Base-by-base conservation (phyloP, 2,329 filamentous ascomycete species). In the Colletotrichum echinochloae region DNA sequence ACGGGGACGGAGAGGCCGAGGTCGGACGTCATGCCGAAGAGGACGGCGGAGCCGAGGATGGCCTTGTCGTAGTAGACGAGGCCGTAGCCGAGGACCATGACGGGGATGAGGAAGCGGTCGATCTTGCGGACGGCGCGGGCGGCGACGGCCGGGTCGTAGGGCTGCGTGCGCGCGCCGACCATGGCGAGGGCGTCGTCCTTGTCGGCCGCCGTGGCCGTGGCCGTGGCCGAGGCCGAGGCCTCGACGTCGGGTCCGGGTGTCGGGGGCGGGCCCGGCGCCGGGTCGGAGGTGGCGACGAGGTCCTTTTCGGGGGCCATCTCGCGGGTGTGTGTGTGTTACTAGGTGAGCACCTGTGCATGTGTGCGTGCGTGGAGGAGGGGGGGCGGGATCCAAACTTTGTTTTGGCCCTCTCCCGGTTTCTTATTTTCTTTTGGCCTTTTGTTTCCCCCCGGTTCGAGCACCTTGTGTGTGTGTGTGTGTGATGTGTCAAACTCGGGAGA, bases 21-120 rank as follows among this genome's bases (percentile, higher is more conserved):
- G 76, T 94, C 91, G 3, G 82, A 81, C 0, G 91, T 93, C 91
- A 94, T 93, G 73, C 92, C 92, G 77, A 94, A 94, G 16, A 94
- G 86, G 1, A 87, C 89, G 0, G 92, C 92, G 30, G 88, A 89
- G 23, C 92, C 92, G 3, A 94, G 83, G 72, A 94, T 94, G 9
- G 92, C 92, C 83, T 91, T 83, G 77, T 83, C 82, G 69, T 83
- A 84, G 75, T 83, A 83, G 4, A 83, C 81, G 30, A 83, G 76
- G 52, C 81, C 81, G 65, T 83, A 84, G 61, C 84, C 84, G 74
- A 90, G 75, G 28, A 87, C 83, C 90, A 93, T 93, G 16, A 88
- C 86, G 0, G 91, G 91, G 41, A 93, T 91, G 55, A 93, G 79
- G 72, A 90, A 90, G 73, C 83, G 80, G 74, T 93, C 91, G 61